Base-by-base conservation (phyloP, 75 land plant genomes). In the Cupressus sempervirens region DNA sequence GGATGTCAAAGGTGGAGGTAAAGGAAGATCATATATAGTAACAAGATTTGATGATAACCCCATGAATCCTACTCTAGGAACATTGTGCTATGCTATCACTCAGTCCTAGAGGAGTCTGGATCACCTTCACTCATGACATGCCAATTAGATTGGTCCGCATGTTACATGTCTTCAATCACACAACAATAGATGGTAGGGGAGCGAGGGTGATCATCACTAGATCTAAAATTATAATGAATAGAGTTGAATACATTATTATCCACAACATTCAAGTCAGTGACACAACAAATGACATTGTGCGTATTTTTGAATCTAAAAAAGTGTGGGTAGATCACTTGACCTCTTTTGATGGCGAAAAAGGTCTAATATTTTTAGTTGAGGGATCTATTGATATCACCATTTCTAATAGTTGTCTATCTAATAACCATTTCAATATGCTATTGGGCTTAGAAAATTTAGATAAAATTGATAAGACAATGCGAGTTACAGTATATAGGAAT, bases 371-470 rank as follows among this genome's bases (percentile, higher is more conserved):
- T 0, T 87, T 86, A 1, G 82, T 88, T 26, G 84, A 90, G 41
- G 91, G 91, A n/a, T 88, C 91, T 15, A 90, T 89, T 1, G 91
- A 90, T 18, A 89, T 90, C 30, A 90, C 89, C 0, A 86, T 90
- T 7, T 90, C 91, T 7, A 90, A 90, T 18, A 88, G 85, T 32
- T 54, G 18, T 90, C 84, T 67, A 90, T 86, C 70, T 83, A 83
- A 87, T 29, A 50, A 50, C 13, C 53, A 50, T 15, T 50, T 11
- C 53, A 50, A 50, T 50, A 50, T 50, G 53, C 13, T 90, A 77
- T 34, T 90, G 73, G 91, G 91, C 1, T 89, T 89, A 0, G 84
- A 89, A 0, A 89, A 90, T 75, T 54, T 26, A 3, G 91, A 90
- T 12, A 76, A 20, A 20, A 9, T 83, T 29, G 91, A 90, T 43